Evolutionary conservation across 805 yeast genomes (phyloP), one percentile per base, ranked within the genome.

Genomic region (Kodamaea fukazawae): DNA sequence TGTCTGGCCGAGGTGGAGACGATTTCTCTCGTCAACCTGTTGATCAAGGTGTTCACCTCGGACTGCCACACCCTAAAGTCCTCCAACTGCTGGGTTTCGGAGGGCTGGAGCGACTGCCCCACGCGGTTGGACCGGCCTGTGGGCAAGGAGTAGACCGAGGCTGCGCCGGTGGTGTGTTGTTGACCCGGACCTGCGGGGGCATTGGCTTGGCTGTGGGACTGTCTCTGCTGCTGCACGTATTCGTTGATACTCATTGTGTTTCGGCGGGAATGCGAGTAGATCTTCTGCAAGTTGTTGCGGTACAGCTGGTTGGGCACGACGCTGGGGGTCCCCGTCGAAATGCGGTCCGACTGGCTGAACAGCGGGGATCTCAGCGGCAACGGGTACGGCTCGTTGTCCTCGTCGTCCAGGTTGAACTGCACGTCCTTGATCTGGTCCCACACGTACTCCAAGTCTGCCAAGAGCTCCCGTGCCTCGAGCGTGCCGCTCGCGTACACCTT

Each of bases 391-490:
- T 26, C 29, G 44, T 49, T 48, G 29, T 57, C 53, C 8, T 54
- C 58, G 11, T 65, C 66, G 31, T 65, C 68, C 11, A 56, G 43
- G n/a, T 44, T 38, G 36, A 53, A 58, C 26, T 58, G 64, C 23
- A 68, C 48, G 49, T 78, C 78, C 48, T 75, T 78, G 44, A 83
- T 78, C 54, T 81, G 88, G 57, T 80, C 83, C 89, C 90, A 86
- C 30, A 83, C 61, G 48, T 71, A 75, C 55, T 85, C 90, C 47
- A 87, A 70, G 51, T 86, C 93, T 32, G 69, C 61, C 40, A 83
- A 66, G 38, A 81, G 67, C 51, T 81, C 87, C 13, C 81, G 60
- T 0, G 89, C 81, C 49, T 81, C 88, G 45, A 70, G 64, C 1
- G 87, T 76, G 8, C 83, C 82, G 48, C 78, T 71, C 13, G 88